Base-by-base conservation (phyloP, 2,329 filamentous ascomycete species). In the Fusarium sulawesiense region DNA sequence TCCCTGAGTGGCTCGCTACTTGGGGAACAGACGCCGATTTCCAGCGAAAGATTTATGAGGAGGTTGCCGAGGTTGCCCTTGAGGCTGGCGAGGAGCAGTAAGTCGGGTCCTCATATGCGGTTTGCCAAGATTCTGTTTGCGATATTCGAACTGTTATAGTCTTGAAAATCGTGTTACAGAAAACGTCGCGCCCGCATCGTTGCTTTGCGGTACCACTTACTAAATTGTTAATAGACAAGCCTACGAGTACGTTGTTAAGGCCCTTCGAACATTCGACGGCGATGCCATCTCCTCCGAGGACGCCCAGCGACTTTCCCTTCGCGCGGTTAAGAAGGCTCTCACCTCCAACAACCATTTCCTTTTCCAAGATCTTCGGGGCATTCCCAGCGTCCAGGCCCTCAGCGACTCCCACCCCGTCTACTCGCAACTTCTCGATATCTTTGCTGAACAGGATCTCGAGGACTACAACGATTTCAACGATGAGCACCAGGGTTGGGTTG, bases 401-500 rank as follows among this genome's bases (percentile, higher is more conserved):
- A 89, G 90, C 78, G 91, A 95, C 77, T 93, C 92, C 54, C 92
- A 98, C 78, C 88, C 92, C 65, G 86, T 92, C 71, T 93, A 95
- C 83, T 94, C 93, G 76, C 93, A 98, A 82, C 89, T 99, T 40
- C 92, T 99, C 60, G 94, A 98, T 77, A 93, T 98, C 77, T 98
- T 98, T 83, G 92, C 93, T 74, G 92, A 96, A 77, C 94, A 98
- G 81, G 92, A 94, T 75, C 89, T 98, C 57, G 94, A 98, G 79
- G 93, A 97, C 82, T 97, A 96, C 85, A 92, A 93, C 80, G 94
- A 97, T 82, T 98, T 98, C 85, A 90, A 93, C 79, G 92, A 97
- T 76, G 93, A 97, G 83, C 93, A 97, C 82, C 88, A 92, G 71
- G 92, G 91, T 68, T 97, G 93, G 84, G 83, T 98, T 66, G 91